Base-by-base conservation (phyloP, 2,329 filamentous ascomycete genomes). In the Atkinsonella hypoxylon region DNA sequence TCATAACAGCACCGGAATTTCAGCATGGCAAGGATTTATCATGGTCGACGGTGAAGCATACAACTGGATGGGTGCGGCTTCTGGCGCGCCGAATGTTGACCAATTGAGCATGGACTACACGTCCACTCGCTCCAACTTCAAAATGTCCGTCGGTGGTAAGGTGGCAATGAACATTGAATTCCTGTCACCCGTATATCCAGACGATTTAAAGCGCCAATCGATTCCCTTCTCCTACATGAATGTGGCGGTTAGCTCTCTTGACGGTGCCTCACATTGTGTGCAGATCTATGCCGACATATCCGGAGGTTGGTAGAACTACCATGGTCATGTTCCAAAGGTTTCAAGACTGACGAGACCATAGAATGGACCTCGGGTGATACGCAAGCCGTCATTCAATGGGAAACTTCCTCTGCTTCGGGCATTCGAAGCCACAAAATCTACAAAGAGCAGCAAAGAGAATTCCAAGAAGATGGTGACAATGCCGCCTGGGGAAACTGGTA, bases 401-500 rank as follows among this genome's bases (percentile, higher is more conserved):
- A 81, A 45, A 77, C 77, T 53, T 74, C 68, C 36, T 70, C 68
- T 1, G 59, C 59, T 11, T 67, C 73, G 30, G 72, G 70, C 3
- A 68, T 87, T 38, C 72, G 74, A 6, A 87, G 83, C 59, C 84
- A 88, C 67, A 75, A 76, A 46, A 78, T 87, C 51, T 75, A 73
- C 56, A 74, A 79, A 43, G 70, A 75, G 54, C 63, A 71, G 9
- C 83, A 91, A 64, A 67, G 78, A 46, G 68, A 81, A 17, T 83
- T 93, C 50, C 77, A 78, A 1, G 89, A 95, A 62, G 69, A 70
- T 12, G 69, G 69, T 40, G 83, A 94, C 59, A 82, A 84, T 56
- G 78, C 87, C 0, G 84, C 89, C 68, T 95, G 89, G 89, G 89
- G 89, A 2, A 82, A 78, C 47, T 78, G 90, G 69, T 82, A 87